Base-by-base conservation (phyloP, 1,284 basidiomycete genomes). In the Vanrija pseudolonga region DNA sequence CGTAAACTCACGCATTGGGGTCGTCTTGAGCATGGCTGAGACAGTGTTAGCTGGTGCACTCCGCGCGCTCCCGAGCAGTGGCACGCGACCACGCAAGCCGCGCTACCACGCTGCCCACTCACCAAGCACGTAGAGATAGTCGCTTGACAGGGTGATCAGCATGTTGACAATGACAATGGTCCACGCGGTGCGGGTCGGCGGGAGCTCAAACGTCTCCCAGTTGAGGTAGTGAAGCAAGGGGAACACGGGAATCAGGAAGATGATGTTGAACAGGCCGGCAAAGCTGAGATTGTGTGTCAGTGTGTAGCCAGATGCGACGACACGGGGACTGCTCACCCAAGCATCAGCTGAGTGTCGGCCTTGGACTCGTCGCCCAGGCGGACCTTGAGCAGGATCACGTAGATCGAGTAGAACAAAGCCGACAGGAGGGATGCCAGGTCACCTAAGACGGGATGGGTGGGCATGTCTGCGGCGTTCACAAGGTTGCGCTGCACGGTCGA, bases 21-120 rank as follows among this genome's bases (percentile, higher is more conserved):
- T 95, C 3, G 94, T 97, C 80, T 96, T 97, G 59, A 98, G 83
- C 93, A 98, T 97, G 6, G 95, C 90, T 56, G 68, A 54, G 28
- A 72, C 49, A 71, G 75, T 41, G 17, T 32, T 32, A 32, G 32
- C 32, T 32, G 24, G 9, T 26, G 24, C 9, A n/a, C n/a, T n/a
- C n/a, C 40, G 41, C 23, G 56, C 56, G 43, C 63, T 50, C 39
- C 62, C 55, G 28, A 50, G n/a, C 11, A 32, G 20, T 17, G 36
- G 22, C 18, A 56, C 32, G 17, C 11, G 3, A 44, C 9, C 23
- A 36, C 22, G 36, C 24, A 32, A 15, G 40, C 5, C 11, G 51
- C 51, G 45, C 51, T 51, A 50, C 64, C 50, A 42, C 64, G 5
- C 32, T 32, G 28, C 32, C 32, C 32, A 32, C 32, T 32, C 32